Base-by-base conservation (phyloP, 2,329 filamentous ascomycete species). In the Fonsecaea monophora region DNA sequence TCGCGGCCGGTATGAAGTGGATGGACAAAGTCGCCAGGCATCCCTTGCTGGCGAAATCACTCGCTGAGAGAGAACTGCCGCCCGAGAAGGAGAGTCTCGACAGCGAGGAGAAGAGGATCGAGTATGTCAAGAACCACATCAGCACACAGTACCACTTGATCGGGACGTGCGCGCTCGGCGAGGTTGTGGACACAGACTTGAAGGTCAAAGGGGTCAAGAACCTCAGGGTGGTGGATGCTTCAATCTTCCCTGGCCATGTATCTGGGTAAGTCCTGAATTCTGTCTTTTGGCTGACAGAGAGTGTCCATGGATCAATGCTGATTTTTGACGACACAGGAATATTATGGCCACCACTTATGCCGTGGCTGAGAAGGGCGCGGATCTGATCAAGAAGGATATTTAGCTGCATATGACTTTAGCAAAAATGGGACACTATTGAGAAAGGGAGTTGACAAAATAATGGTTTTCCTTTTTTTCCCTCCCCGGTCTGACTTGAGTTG, bases 131-230 rank as follows among this genome's bases (percentile, higher is more conserved):
- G 45, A 64, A 76, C 56, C 64, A 78, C 70, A 68, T 75, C 66
- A 74, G 74, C 25, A 77, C 77, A 10, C 76, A 79, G 60, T 82
- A 79, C 70, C 80, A 82, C 70, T 75, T 75, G n/a, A 75, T 75
- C 12, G 81, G 80, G 1, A 82, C 79, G 0, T 81, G 79, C 57
- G 77, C 81, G 0, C 79, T 83, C 79, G 81, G 81, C 10, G 76
- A 79, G 34, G 77, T 78, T 1, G 77, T 81, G 4, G 78, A 81
- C 68, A 72, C 70, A 7, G 73, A 74, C 38, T 67, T 80, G 45
- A 72, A 70, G 25, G 78, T 81, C 0, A 76, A 79, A 37, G 79
- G 79, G 0, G 76, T 78, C 4, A 70, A 72, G 53, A 74, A 74
- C 7, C 64, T 81, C 38, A 71, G 79, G 15, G 76, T 80, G 4